Evolutionary conservation across 192 early-diverging fungal species (phyloP), one percentile per base, ranked within the genome.

Genomic region (Coemansia erecta): DNA sequence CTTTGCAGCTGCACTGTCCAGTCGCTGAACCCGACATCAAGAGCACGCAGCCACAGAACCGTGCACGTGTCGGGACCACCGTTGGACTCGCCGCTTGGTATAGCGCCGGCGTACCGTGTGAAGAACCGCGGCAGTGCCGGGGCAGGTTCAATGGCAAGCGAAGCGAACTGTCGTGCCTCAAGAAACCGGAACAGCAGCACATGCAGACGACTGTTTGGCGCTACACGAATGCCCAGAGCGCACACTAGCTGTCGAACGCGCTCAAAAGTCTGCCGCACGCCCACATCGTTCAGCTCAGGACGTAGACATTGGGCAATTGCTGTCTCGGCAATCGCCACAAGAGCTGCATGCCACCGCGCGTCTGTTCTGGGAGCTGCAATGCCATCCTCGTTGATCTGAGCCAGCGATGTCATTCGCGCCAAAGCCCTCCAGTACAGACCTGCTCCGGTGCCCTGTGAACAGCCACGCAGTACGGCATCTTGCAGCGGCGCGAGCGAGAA

Each of bases 41-140:
- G 57, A 0, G 70, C 61, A 18, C 64, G 68, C 39, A 79, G 60
- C 70, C 70, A 79, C 41, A 79, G 51, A 7, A 70, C 48, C 14
- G 67, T 66, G 37, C 76, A 79, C 7, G 76, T 61, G 19, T 72
- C 76, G 9, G 63, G 49, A 0, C 51, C 40, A 3, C 52, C 52
- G 15, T 40, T 24, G 28, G 43, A 45, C n/a, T 45, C 43, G 3
- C n/a, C 43, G 43, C 18, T 39, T 2, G 54, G 54, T 23, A 79
- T 53, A 11, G 1, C 0, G 14, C 65, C 67, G 1, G 60, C 28
- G 39, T 79, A 79, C 10, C 76, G 70, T n/a, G 70, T 79, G 28
- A 79, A 79, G 40, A 79, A 79, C 14, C 76, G 66, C 8, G 76
- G 76, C 26, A 79, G 59, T 28, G 76, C 64, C 14, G 76, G 76